Base-by-base conservation (phyloP, 441 rosid genomes). In the Mallotus repandus region DNA sequence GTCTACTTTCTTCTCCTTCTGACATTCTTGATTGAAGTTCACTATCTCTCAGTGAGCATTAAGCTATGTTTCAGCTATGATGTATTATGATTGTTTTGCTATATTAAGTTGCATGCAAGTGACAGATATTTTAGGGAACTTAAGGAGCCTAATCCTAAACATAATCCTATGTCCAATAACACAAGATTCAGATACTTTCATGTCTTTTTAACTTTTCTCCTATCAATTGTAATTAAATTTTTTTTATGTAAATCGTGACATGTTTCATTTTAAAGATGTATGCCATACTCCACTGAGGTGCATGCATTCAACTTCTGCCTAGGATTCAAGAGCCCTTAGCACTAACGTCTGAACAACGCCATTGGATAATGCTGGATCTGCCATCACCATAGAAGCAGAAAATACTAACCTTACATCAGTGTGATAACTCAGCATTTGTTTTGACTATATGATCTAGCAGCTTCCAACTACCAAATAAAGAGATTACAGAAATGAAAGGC, bases 111-210 rank as follows among this genome's bases (percentile, higher is more conserved):
- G 41, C 41, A 5, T 38, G 41, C 41, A 35, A 52, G 14, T 29
- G 53, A 67, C 55, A 66, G 69, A 48, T 46, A 54, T 13, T 66
- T 50, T 63, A 63, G 8, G 66, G 35, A 55, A 38, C 16, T 56
- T 41, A 43, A 38, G 56, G 9, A 41, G 62, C 72, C 63, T 14
- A 19, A 55, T 29, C 32, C 32, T 16, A 62, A 7, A 19, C 41
- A 38, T 38, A 38, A 18, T 38, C 53, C 13, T 12, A 15, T 35
- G 38, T 59, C 29, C 5, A 13, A 54, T 35, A 55, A 55, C 10
- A 56, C 18, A 22, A 9, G 21, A 69, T 12, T 43, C 32, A 69
- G 7, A 12, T 38, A 69, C 38, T 19, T 14, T 7, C 22, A 25
- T 43, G 56, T 16, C 13, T 12, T 43, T 43, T 35, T 38, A 32